Base-by-base conservation (phyloP, 2,329 filamentous ascomycete genomes). In the Hymenoscyphus scutula region DNA sequence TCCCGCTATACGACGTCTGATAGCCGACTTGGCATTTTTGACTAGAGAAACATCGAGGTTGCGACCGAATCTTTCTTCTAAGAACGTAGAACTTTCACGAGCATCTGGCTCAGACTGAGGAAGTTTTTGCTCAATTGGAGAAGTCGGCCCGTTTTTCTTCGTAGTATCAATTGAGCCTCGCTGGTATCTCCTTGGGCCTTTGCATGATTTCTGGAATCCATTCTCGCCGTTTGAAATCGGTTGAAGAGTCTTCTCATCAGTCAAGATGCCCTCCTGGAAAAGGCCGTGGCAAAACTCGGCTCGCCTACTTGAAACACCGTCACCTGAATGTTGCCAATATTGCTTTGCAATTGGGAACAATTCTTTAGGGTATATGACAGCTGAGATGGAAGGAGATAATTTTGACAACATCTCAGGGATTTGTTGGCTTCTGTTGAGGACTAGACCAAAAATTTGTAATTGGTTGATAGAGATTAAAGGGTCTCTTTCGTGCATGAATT, bases 321-420 rank as follows among this genome's bases (percentile, higher is more conserved):
- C 93, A 23, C 95, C 95, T 0, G 91, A 90, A 75, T 99, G 95
- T 75, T 98, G 95, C 95, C 95, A 99, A 72, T 96, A 97, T 71
- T 92, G 85, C 76, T 97, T 98, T n/a, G 92, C 91, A 63, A 90
- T 76, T 4, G 85, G 77, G 70, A 89, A 93, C 19, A 86, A 77
- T 13, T 87, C 84, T 54, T 83, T 79, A 0, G 88, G 85, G 69
- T 89, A 92, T 51, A 98, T 74, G 2, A 97, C 87, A 27, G 87
- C 87, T 1, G 84, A 89, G 25, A 93, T 78, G 10, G 82, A 80
- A 0, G 89, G 87, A 2, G 79, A 77, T 30, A 89, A 76, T 41
- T 81, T 79, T 54, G 75, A 77, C n/a, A 88, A 79, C 37, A 81
- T 77, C 5, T 81, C 76, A 1, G 84, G 78, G 5, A 79, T 75